A percentile compares a stretch with the other conserved stretches of the same genome.
Evolutionary conservation across 148 eudicot genomes (phyloP).

Genomic region (Rhododendron ferrugineum): DNA sequence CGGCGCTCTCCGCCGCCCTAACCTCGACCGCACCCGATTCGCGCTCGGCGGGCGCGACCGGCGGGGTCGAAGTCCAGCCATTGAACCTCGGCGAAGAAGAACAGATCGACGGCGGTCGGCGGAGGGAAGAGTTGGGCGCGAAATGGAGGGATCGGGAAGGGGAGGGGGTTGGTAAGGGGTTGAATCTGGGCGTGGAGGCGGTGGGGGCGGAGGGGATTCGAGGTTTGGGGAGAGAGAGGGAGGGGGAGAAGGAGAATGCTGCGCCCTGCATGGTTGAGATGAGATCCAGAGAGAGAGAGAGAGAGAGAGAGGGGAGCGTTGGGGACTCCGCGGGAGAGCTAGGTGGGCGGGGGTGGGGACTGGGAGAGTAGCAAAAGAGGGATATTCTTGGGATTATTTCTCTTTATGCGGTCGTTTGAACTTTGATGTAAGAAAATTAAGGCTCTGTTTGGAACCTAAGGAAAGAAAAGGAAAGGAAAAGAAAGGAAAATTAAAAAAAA

Average conservation of each 20-base stretch:
- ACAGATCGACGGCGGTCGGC: constrained; percentile 13
- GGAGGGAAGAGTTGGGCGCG: constrained; percentile 9
- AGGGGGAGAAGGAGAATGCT: constrained; percentile 40
- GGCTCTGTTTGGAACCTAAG: no score
- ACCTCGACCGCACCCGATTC: constrained; percentile 34
- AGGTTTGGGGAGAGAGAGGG: constrained; percentile 26
- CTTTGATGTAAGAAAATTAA: no score
- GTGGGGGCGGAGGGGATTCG: constrained; percentile 12
- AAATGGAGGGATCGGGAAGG: constrained; percentile 8
- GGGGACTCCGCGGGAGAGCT: constrained; percentile 30
- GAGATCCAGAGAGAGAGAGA: constrained; percentile 11
- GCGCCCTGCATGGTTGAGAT: constrained; percentile 54
- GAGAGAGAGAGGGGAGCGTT: constrained; percentile 3
- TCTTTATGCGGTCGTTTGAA: no score
- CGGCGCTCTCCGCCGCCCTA: constrained; percentile 54
- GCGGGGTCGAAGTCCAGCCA: constrained; percentile 34
- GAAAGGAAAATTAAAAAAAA: no score
- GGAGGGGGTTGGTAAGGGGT: constrained; percentile 8
- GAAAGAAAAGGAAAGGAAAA: no score
- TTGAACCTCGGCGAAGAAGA: constrained; percentile 16
- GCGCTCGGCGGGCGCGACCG: constrained; percentile 24
- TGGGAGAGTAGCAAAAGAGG: background rate
- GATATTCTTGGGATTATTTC: background rate
- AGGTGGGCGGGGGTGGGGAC: background rate
- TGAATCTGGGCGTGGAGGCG: constrained; percentile 9